These are phyloP conservation scores for Penicillium hesseltinei DNA, from an alignment of 2,329 filamentous ascomycete species.

Conservation along the genomic window DNA sequence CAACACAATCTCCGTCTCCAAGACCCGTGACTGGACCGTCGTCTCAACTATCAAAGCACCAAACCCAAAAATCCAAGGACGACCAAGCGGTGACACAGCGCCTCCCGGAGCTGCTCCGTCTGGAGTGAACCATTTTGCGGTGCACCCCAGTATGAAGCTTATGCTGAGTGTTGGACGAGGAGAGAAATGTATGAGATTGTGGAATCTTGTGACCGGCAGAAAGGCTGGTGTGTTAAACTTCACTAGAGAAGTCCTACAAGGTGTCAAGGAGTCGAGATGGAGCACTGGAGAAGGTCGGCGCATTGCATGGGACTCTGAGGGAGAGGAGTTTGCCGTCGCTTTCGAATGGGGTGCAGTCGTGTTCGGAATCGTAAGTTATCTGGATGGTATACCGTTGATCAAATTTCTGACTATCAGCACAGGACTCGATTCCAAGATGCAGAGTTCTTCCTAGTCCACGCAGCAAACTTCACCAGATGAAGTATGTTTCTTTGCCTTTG, in stretches of 20 bases:
- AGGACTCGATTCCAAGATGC: conserved; percentile 76
- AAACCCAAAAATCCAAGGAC: conserved; percentile 72
- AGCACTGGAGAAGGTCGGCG: conserved; percentile 77
- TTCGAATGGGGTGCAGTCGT: conserved; percentile 84
- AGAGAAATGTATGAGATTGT: conserved; percentile 87
- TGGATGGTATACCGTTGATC: not conserved
- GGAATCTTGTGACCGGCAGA: conserved; percentile 95
- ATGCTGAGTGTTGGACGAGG: conserved; percentile 91
- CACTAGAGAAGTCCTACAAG: conserved; percentile 66
- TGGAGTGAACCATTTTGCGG: conserved; percentile 92
- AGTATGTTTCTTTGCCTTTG: conserved; percentile 59
- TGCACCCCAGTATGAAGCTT: conserved; percentile 93
- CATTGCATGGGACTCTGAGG: conserved; percentile 74
- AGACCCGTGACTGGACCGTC: conserved; percentile 84
- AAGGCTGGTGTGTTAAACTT: conserved; percentile 94
- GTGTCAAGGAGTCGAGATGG: conserved; percentile 73
- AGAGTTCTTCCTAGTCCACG: conserved; percentile 64
- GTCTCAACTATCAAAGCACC: conserved; percentile 87
- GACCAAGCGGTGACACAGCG: conserved; percentile 87
- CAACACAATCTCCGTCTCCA: conserved; percentile 82
- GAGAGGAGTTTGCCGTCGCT: conserved; percentile 81
- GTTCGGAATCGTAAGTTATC: conserved; percentile 66
- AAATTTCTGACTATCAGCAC: conserved; percentile 16
- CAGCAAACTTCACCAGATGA: conserved; percentile 81
- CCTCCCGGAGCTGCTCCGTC: conserved; percentile 74